These are phyloP conservation scores for Gloeopeniophorella convolvens DNA, from an alignment of 768 basidiomycete genomes.

Conservation along the genomic window DNA sequence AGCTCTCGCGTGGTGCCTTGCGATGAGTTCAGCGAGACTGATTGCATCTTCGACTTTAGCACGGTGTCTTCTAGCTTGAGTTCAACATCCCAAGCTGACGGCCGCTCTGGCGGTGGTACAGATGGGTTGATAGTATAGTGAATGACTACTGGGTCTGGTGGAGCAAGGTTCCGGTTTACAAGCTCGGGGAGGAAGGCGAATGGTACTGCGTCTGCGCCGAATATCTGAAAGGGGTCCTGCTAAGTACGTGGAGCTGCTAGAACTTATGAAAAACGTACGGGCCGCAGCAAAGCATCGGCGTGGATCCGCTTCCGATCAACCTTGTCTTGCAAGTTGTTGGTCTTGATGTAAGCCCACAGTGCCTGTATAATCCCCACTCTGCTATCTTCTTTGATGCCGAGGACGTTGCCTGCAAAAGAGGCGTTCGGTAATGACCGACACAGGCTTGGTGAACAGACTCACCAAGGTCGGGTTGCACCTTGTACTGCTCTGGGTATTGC, in stretches of 20 bases:
- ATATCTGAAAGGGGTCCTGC: conserved; percentile 41
- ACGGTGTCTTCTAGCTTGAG: conserved; percentile 78
- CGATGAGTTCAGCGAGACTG: conserved; percentile 58
- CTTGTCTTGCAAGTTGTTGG: conserved; percentile 77
- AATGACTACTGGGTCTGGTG: conserved; percentile 76
- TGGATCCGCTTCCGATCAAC: conserved; percentile 65
- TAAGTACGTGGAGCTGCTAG: background rate
- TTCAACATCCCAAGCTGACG: conserved; percentile 77
- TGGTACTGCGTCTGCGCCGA: conserved; percentile 58
- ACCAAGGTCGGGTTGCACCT: conserved; percentile 73
- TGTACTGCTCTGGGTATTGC: conserved; percentile 83
- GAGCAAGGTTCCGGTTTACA: conserved; percentile 69
- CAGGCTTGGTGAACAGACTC: background rate
- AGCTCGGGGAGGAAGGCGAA: conserved; percentile 83
- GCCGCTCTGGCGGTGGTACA: conserved; percentile 52
- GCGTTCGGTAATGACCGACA: background rate
- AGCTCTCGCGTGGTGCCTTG: conserved; percentile 67
- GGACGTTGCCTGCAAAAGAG: conserved; percentile 41
- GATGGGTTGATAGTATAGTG: conserved; percentile 69
- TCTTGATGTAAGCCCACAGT: conserved; percentile 90
- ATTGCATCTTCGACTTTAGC: conserved; percentile 64
- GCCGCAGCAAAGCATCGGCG: conserved; percentile 59
- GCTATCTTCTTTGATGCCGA: conserved; percentile 82
- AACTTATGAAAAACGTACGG: conserved; percentile 35
- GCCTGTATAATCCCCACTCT: conserved; percentile 74